Evolutionary conservation across 345 rosid genomes (phyloP), one percentile per base, ranked within the genome.

Genomic region (Aquilaria yunnanensis): DNA sequence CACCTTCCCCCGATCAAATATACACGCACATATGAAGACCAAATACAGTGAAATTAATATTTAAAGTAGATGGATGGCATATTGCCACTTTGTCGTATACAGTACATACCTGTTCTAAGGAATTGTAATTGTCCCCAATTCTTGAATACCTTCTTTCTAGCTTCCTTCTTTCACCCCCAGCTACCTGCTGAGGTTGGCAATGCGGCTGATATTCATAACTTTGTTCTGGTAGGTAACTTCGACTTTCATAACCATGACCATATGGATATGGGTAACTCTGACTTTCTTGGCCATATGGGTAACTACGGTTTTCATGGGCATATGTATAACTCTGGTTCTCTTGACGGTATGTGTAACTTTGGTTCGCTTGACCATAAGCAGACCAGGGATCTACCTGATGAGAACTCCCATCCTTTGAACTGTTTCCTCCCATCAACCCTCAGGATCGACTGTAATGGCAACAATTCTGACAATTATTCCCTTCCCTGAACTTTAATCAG

Each of bases 121-220:
- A 84, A 60, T 74, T 80, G 78, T 83, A 93, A 51, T 90, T 56
- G 70, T 93, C 98, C 1, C 93, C 80, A 60, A 93, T 85, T 61
- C 71, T 83, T 0, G 96, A 93, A 67, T 75, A 89, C 81, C 72
- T 87, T 45, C 90, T 79, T 7, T 89, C 94, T 64, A 89, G 77
- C 67, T 47, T 78, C 78, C 76, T 87, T 56, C 66, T 80, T 61
- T 77, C 74, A 31, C 68, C 58, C 14, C 62, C 54, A 9, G 67
- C 30, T 41, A 68, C 65, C 29, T 69, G 83, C 68, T 73, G 46
- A 70, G 80, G 69, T 8, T 78, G 55, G 70, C 65, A 57, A 56
- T 74, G 57, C 31, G 57, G 80, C 16, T 63, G 77, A 41, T 79
- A 58, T 2, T 73, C 63, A 70, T 78, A 73, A 14, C 64, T 68